Base-by-base conservation (phyloP, 192 early-diverging fungal species). In the Funneliformis geosporum region DNA sequence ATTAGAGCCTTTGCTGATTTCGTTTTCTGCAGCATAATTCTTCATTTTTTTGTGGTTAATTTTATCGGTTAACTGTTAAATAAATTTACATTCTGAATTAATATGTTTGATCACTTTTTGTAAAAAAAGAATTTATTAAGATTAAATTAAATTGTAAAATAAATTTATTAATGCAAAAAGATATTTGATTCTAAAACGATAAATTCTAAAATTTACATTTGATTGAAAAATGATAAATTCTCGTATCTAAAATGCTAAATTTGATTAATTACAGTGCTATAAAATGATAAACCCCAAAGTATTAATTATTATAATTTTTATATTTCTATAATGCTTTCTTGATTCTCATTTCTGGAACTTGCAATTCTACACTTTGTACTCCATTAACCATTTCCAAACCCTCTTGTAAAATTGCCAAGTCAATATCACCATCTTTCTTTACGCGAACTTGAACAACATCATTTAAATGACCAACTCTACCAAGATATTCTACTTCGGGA, bases 1-100 rank as follows among this genome's bases (percentile, higher is more conserved):
- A 77, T 62, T 84, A 96, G 94, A 50, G 96, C 97, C 6, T 96
- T 96, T 86, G 96, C 95, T 43, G 97, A 99, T 83, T 99, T 95
- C 85, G 90, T 91, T 43, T 89, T 96, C 73, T 94, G 94, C 80
- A 90, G 88, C 44, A 85, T 98, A 60, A 84, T 95, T 2, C 85
- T 99, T n/a, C 96, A 95, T 80, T 93, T 95, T 80, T 92, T 97
- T 46, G 95, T 95, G 16, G 89, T 97, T 69, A 93, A 97, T 85
- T 99, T 96, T 82, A 82, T 98, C 25, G 98, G 33, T 33, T 33
- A 33, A n/a, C n/a, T n/a, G 98, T 60, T 99, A 90, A 88, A 85
- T 61, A 40, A 46, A 72, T 25, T 62, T 25, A 5, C 1, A 27
- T n/a, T n/a, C n/a, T n/a, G n/a, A n/a, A n/a, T n/a, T n/a, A n/a